Base-by-base conservation (phyloP, 2,329 filamentous ascomycete species). In the Penicillium italicum region DNA sequence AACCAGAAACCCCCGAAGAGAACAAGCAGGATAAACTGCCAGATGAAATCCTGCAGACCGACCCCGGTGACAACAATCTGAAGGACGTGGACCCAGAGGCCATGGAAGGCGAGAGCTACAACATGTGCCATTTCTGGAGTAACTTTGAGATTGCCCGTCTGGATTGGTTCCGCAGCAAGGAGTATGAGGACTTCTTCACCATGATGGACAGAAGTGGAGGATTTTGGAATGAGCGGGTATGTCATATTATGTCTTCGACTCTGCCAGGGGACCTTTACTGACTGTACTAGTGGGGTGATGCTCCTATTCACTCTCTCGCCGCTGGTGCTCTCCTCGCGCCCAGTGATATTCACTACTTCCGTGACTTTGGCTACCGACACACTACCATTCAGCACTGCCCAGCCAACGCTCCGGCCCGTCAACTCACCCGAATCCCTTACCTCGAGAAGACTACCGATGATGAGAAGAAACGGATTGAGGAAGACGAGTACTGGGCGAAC, bases 51-150 rank as follows among this genome's bases (percentile, higher is more conserved):
- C 76, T 94, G 22, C 85, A 87, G 64, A 86, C 84, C 47, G 89
- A 96, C 58, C 86, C 90, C 24, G 85, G 84, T 36, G 82, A 82
- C 52, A 85, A 86, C 60, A 82, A 82, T 33, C 77, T 91, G n/a
- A 86, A 88, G 30, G 86, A 94, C 40, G 89, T 97, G 54, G 91
- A 97, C 69, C 86, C 88, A 0, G 92, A 97, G 69, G 84, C 87
- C 40, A 99, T 99, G 94, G 93, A 97, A 72, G 91, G 91, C 61
- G 94, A 99, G 74, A 90, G 87, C 67, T 99, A 99, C 81, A 99
- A 99, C 78, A 99, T 99, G 94, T 99, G 94, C 74, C 94, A 99
- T 79, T 99, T 97, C 80, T 99, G 94, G 94, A 96, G 91, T 74
- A 99, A 99, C 74, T 99, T 99, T 65, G 94, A 99, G 76, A 99